Evolutionary conservation across 2,329 filamentous ascomycete species (phyloP), one percentile per base, ranked within the genome.

Genomic region (Cladophialophora exuberans): DNA sequence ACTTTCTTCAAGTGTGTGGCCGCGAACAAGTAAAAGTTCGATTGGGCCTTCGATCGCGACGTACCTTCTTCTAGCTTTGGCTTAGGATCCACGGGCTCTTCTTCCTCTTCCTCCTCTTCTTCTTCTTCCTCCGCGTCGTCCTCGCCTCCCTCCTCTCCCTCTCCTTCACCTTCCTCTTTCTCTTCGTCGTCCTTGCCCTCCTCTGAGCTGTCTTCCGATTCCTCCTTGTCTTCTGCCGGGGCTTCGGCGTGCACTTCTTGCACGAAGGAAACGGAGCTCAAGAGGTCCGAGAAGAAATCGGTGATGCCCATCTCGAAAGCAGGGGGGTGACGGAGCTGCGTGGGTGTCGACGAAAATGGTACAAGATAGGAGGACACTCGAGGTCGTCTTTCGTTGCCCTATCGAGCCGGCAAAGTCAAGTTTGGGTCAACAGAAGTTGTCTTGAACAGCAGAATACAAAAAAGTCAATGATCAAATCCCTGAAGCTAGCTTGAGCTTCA

Each of bases 21-120:
- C n/a, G n/a, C n/a, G n/a, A n/a, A n/a, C n/a, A n/a, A n/a, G n/a
- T n/a, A n/a, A n/a, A n/a, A n/a, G n/a, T n/a, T n/a, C n/a, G n/a
- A n/a, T n/a, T n/a, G n/a, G n/a, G n/a, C n/a, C n/a, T n/a, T n/a
- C n/a, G 15, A 41, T 41, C 17, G 35, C 15, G 1, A 86, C 90
- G 82, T 76, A 97, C 94, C 91, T 84, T 96, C 90, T 77, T 96
- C 89, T 60, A 97, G 77, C 74, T 84, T 83, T 60, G 92, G 89
- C 83, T 96, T 95, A 66, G 87, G 85, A 73, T 97, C 93, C 66
- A 87, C 85, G 60, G 83, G 78, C 78, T 94, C 89, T 62, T 91
- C 88, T 59, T 90, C 86, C 59, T 92, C 88, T 60, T 93, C 89
- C 49, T 94, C 89, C 28, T 88, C 86, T 26, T 87, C 86, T 42